Percentiles rank a stretch among this genome's conserved stretches.
These are phyloP conservation scores for Histomonas meleagridis DNA, from an alignment of 208 protist species.

Conservation along the genomic window DNA sequence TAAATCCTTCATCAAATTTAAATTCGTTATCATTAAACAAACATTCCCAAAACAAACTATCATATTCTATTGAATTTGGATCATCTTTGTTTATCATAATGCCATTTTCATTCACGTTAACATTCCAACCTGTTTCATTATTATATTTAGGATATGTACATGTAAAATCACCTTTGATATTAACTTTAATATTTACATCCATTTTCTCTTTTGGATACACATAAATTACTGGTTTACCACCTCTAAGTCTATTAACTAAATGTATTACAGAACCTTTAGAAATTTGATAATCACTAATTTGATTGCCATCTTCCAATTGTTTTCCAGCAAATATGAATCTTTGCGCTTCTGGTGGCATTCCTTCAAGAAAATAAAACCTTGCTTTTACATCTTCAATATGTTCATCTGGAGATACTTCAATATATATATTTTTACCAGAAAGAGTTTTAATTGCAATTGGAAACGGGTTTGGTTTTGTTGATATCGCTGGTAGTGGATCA, in stretches of 20 bases:
- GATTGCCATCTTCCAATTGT: background rate
- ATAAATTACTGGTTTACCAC: constrained; percentile 47
- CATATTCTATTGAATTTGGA: background rate
- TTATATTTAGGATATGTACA: background rate
- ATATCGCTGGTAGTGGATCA: no score
- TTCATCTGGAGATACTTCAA: background rate
- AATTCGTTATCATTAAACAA: no score
- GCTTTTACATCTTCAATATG: background rate
- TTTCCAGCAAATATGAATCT: background rate
- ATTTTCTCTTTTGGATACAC: background rate
- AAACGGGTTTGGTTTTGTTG: no score
- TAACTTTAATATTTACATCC: background rate
- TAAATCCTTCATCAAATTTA: background rate
- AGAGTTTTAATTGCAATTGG: constrained; percentile 14
- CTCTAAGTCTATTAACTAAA: constrained; percentile 59
- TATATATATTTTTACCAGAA: background rate
- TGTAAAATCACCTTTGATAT: background rate
- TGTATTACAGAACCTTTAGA: constrained; percentile 41
- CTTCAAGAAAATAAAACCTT: background rate
- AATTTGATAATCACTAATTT: background rate
- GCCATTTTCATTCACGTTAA: background rate
- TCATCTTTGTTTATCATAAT: background rate
- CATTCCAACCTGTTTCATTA: background rate
- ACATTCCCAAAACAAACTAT: background rate
- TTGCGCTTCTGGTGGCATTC: background rate